A percentile compares a stretch with the other conserved stretches of the same genome.
Evolutionary conservation across 495 filamentous ascomycete species (phyloP).

Genomic region (Hypomontagnella submonticulosa): DNA sequence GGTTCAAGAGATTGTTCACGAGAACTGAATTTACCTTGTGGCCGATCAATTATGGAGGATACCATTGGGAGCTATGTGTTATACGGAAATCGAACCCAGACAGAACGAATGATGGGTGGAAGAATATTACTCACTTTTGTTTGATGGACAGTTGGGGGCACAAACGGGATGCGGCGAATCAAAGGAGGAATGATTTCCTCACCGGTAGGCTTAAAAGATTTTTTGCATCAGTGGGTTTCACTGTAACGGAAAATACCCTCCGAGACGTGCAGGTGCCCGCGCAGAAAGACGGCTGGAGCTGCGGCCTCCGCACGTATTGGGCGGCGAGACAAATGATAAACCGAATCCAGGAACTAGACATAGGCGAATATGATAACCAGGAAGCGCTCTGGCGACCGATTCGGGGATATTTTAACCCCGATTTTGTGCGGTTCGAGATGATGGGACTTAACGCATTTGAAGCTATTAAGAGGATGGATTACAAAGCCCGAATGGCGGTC

Average conservation of each 20-base stretch:
- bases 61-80: constrained; percentile 40
- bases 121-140: constrained; percentile 18
- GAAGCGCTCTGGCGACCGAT: constrained; percentile 25
- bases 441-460: constrained; percentile 30
- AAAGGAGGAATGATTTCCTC: neutral
- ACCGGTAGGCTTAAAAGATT: neutral
- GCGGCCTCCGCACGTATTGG: constrained; percentile 41
- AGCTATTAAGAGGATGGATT: constrained; percentile 32
- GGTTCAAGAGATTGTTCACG: neutral
- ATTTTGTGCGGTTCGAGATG: constrained; percentile 46
- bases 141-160: constrained; percentile 27
- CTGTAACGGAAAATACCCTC: neutral
- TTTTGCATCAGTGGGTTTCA: constrained; percentile 4
- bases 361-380: neutral
- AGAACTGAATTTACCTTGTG: constrained; percentile 32
- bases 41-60: constrained; percentile 24
- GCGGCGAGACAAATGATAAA: constrained; percentile 34
- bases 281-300: constrained; percentile 28
- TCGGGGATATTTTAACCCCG: constrained; percentile 36
- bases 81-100: constrained; percentile 22
- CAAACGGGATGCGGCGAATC: accelerated
- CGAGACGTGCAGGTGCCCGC: constrained; percentile 13
- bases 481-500: constrained; percentile 38
- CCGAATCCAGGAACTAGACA: constrained; percentile 18
- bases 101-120: neutral